Evolutionary conservation across 139 green algal species (phyloP), one percentile per base, ranked within the genome.

Genomic region (Picochlorum sp.): DNA sequence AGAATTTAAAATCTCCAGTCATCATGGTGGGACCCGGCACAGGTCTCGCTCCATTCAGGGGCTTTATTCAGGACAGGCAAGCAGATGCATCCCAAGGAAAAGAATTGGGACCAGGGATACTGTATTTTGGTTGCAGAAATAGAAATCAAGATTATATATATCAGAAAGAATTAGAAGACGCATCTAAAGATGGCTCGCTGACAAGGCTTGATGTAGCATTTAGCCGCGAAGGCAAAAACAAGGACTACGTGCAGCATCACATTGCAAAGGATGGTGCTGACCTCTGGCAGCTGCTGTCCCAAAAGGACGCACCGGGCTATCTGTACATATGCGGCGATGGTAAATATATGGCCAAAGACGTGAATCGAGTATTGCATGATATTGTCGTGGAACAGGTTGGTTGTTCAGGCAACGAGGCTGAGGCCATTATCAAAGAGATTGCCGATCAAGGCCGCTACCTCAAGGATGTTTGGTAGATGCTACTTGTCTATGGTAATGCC

Each of bases 1-100:
- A 45, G 13, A 64, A 89, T 59, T 52, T 70, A 2, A 20, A 20
- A 3, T 59, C 61, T 36, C 91, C 93, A 0, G 50, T 99, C 20
- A 65, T 98, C 20, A 97, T 98, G 93, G 73, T 99, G 6, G 92
- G 92, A 3, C 92, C 92, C 0, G 92, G 92, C 65, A 98, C 92
- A 0, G 92, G 92, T 2, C 73, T 98, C 24, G 93, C 93, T 0
- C 93, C 93, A 26, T 99, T 98, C 79, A 68, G 93, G 5, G 93
- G 88, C 20, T 99, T 99, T 70, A 69, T 99, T 33, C 91, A 98
- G 78, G 85, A 94, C 51, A 69, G 89, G 0, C 64, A 74, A 14
- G 78, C 67, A 8, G 57, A 78, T 33, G 12, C 32, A 37, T 24
- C 33, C 10, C n/a, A 16, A 56, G 31, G 8, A 16, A 26, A 58